Evolutionary conservation across 139 green algal genomes (phyloP), one percentile per base, ranked within the genome.

Genomic region (Coelastrella sp.): DNA sequence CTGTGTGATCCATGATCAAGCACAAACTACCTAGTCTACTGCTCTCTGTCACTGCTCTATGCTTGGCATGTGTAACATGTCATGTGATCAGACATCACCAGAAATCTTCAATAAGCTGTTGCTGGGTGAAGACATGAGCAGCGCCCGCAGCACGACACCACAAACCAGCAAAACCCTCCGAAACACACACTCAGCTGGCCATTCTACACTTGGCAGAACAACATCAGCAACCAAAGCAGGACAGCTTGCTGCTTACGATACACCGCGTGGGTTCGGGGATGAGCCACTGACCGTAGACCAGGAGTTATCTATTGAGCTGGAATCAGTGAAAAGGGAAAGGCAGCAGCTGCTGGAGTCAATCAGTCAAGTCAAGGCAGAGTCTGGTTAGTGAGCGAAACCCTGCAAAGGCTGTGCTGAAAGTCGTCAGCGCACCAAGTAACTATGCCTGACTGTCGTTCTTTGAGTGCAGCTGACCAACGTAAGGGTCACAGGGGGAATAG

Each of bases 271-370:
- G 0, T 88, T 92, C 21, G 77, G 83, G 32, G 88, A 91, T 41
- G 92, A 96, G 32, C 93, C 95, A 86, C 86, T 94, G 8, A 96
- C 90, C 6, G 91, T 96, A 67, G 94, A 96, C 69, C 91, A 98
- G 59, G 85, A 94, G 45, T 86, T 96, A 50, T 75, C 88, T 30
- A 79, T 90, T 34, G 91, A 98, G 81, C 88, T 98, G 17, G 93
- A 96, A 57, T 92, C 91, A 17, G 94, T 95, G 2, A 96, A 98
- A 85, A 87, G 89, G 23, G 95, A 98, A 85, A 86, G 95, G 32
- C 79, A 91, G 11, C 67, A 87, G 27, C 84, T 98, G 51, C 89
- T 98, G 53, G 74, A 93, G n/a, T 94, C 92, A 5, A 92, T 98
- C 69, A 89, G 85, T 17, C 69, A 91, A 19, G 90, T 95, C 38